Percentiles rank a stretch among this genome's conserved stretches.
These are phyloP conservation scores for Salinomyces thailandicus DNA, from an alignment of 2,329 filamentous ascomycete genomes.

Conservation along the genomic window DNA sequence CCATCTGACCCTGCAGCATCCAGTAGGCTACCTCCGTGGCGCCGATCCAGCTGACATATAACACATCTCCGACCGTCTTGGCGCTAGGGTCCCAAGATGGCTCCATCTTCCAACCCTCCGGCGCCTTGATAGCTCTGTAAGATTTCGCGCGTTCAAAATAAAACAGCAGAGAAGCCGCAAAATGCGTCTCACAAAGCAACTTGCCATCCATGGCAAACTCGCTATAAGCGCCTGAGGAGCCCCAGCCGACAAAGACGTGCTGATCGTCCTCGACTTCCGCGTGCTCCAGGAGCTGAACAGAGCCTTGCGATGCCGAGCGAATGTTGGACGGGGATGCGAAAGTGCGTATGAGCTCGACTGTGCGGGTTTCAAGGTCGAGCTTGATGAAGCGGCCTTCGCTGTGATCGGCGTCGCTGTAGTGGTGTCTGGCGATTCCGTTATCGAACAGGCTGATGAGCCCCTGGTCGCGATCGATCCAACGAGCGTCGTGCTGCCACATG, in stretches of 20 bases:
- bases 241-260: conserved; percentile 47
- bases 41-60: conserved; percentile 41
- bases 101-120: conserved; percentile 34
- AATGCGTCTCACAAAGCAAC: conserved; percentile 42
- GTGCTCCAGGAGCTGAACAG: conserved; percentile 41
- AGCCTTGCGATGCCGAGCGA: conserved; percentile 39
- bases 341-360: conserved; percentile 16
- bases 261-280: conserved; percentile 27
- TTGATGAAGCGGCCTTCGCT: conserved; percentile 20
- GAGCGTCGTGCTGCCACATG: conserved; percentile 42
- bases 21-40: conserved; percentile 33
- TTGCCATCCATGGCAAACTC: conserved; percentile 35
- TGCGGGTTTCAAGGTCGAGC: conserved; percentile 18
- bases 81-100: conserved; percentile 14
- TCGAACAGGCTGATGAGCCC: conserved; percentile 30
- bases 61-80: conserved; percentile 16
- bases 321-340: conserved; percentile 26
- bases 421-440: conserved; percentile 33
- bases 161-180: conserved; percentile 38
- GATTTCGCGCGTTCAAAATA: conserved; percentile 26
- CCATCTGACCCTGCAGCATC: conserved; percentile 33
- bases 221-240: conserved; percentile 29
- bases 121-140: conserved; percentile 42
- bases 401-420: conserved; percentile 10
- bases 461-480: conserved; percentile 30